Percentiles rank a stretch among this genome's conserved stretches.
phyloP scores from a whole-genome alignment of 2,329 filamentous ascomycete species.

The Sporothrix humicola region DNA sequence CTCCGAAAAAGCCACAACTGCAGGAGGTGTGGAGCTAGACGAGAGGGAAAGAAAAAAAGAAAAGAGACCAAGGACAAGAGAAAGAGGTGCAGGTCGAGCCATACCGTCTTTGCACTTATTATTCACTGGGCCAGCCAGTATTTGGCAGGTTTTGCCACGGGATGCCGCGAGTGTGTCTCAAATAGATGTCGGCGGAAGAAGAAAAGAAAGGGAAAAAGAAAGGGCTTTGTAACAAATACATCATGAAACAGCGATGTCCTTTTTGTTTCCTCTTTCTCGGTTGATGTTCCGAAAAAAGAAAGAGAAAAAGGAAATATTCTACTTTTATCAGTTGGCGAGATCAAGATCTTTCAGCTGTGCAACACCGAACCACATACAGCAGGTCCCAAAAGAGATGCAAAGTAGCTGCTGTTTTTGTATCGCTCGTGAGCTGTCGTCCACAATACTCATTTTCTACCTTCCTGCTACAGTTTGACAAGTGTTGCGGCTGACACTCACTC shows the following conservation, averaged over 20 bases:
- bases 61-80: not conserved
- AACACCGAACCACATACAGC: no score
- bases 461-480: not conserved
- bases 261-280: not conserved
- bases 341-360: not conserved
- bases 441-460: no score
- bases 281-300: not conserved
- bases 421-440: no score
- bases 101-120: not conserved
- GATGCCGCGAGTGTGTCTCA: not conserved
- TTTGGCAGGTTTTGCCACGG: slow-evolving; percentile 15
- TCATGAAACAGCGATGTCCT: not conserved
- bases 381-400: no score
- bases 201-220: not conserved
- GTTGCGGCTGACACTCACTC: not conserved
- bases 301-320: not conserved
- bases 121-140: not conserved
- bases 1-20: slow-evolving; percentile 3
- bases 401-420: no score
- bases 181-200: slow-evolving; percentile 3
- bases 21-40: not conserved
- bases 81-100: not conserved
- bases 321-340: not conserved
- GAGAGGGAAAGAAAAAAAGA: no score
- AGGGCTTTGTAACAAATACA: not conserved